phyloP scores from a whole-genome alignment of 176 grass and related monocot species.

The Bolboschoenus planiculmis region DNA sequence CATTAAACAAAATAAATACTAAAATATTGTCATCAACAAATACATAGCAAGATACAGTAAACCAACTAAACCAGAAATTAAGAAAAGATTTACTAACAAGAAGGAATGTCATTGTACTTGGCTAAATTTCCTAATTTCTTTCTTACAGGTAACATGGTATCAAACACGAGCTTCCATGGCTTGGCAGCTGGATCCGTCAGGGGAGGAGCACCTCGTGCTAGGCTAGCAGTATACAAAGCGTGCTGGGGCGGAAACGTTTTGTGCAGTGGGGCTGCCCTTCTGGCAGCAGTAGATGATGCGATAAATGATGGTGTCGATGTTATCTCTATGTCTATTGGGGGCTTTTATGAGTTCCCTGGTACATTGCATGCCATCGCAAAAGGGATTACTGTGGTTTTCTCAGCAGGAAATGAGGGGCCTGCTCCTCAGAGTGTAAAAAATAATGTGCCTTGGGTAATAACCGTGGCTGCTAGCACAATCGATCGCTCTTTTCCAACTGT shows the following conservation, averaged over 20 bases:
- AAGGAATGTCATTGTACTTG: not conserved
- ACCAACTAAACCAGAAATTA: not conserved
- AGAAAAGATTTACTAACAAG: not conserved
- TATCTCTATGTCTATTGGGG: slow-evolving; percentile 39
- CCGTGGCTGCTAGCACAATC: slow-evolving; percentile 42
- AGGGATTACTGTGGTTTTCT: slow-evolving; percentile 37
- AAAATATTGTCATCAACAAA: not conserved
- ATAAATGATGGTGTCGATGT: slow-evolving; percentile 61
- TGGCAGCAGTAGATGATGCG: slow-evolving; percentile 43
- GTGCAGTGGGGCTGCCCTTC: not conserved
- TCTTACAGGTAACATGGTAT: not conserved
- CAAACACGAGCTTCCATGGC: slow-evolving; percentile 28
- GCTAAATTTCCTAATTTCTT: not conserved
- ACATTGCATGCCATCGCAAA: slow-evolving; percentile 44
- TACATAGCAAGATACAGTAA: not conserved
- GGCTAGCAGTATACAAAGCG: slow-evolving; percentile 44
- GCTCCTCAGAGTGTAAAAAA: slow-evolving; percentile 16
- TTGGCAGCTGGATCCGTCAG: slow-evolving; percentile 25
- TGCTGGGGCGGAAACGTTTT: not conserved
- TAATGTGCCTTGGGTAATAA: slow-evolving; percentile 35
- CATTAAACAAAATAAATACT: not conserved
- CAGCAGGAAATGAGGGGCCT: slow-evolving; percentile 23
- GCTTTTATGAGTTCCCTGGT: not conserved
- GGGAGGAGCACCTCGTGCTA: slow-evolving; percentile 41
- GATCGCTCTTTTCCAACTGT: slow-evolving; percentile 41